phyloP scores from a whole-genome alignment of 495 filamentous ascomycete genomes.

The Daldinia grandis region DNA sequence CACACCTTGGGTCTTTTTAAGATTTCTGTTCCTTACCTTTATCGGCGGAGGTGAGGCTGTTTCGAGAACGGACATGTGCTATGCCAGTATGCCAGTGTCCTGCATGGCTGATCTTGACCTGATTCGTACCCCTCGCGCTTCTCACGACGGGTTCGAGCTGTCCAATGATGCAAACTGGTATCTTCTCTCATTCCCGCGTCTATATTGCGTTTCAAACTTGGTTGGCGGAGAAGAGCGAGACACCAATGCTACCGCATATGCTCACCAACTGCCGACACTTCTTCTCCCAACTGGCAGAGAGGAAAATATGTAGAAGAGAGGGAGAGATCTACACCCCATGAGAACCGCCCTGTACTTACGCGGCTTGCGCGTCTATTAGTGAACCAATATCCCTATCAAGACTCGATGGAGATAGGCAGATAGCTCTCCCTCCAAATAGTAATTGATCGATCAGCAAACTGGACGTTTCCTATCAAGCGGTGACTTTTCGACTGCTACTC shows the following conservation, averaged over 20 bases:
- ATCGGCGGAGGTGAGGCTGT: conserved; percentile 28
- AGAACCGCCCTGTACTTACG: conserved; percentile 18
- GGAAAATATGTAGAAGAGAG: too few species aligned
- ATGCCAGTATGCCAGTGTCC: conserved; percentile 25
- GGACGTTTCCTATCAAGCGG: conserved; percentile 31
- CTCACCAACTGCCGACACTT: conserved; percentile 39
- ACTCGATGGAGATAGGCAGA: conserved; percentile 33
- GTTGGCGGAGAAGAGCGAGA: conserved; percentile 41
- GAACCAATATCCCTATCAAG: conserved; percentile 17
- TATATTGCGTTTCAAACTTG: conserved; percentile 31
- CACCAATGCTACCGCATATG: conserved; percentile 37
- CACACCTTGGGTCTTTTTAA: conserved; percentile 27
- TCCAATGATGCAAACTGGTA: conserved; percentile 43
- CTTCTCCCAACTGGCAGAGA: conserved; percentile 22
- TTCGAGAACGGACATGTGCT: conserved; percentile 32
- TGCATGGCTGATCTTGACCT: conserved; percentile 40
- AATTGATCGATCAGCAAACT: conserved; percentile 31
- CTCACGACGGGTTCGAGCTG: conserved; percentile 33
- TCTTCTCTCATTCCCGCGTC: conserved; percentile 31
- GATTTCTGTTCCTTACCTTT: conserved; percentile 31
- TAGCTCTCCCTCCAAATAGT: conserved; percentile 4
- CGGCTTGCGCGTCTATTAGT: conserved; percentile 38
- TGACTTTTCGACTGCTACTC: conserved; percentile 4
- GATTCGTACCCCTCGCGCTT: conserved; percentile 19
- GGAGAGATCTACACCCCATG: conserved; percentile 26